phyloP scores from a whole-genome alignment of 164 flowering plant species.

The Litsea cubeba region DNA sequence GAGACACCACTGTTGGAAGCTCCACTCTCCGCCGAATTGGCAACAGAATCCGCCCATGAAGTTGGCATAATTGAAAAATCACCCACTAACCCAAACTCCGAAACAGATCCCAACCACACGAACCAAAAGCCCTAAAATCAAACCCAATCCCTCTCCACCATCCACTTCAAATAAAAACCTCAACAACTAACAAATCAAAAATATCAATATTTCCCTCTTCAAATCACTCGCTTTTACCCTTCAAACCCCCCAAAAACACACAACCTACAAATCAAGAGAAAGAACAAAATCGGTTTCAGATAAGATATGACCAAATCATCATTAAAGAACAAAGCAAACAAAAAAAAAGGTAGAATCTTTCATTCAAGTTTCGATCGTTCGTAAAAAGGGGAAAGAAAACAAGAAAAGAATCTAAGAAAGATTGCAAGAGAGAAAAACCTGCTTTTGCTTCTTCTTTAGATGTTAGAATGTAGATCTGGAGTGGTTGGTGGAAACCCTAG shows the following conservation, averaged over 20 bases:
- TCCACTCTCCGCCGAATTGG: constrained; percentile 5
- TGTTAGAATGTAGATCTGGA: too few species aligned
- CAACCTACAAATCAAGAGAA: neutral
- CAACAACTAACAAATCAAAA: neutral
- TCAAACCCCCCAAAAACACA: neutral
- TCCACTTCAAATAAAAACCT: neutral
- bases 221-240: neutral
- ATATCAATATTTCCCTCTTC: neutral
- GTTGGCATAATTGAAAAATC: constrained; percentile 28
- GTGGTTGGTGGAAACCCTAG: too few species aligned
- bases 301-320: too few species aligned
- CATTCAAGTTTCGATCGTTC: too few species aligned
- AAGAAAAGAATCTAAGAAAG: too few species aligned
- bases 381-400: too few species aligned
- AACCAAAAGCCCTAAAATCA: neutral
- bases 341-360: too few species aligned
- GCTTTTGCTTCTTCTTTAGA: too few species aligned
- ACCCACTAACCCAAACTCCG: neutral
- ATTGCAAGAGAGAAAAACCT: too few species aligned
- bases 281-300: neutral
- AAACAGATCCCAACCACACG: neutral
- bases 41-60: constrained; percentile 62
- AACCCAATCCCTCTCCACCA: neutral
- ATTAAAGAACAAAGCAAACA: too few species aligned
- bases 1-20: constrained; percentile 10